Percentiles rank a stretch among this genome's conserved stretches.
Evolutionary conservation across 306 rosid genomes (phyloP).

Genomic region (Casuarina equisetifolia): DNA sequence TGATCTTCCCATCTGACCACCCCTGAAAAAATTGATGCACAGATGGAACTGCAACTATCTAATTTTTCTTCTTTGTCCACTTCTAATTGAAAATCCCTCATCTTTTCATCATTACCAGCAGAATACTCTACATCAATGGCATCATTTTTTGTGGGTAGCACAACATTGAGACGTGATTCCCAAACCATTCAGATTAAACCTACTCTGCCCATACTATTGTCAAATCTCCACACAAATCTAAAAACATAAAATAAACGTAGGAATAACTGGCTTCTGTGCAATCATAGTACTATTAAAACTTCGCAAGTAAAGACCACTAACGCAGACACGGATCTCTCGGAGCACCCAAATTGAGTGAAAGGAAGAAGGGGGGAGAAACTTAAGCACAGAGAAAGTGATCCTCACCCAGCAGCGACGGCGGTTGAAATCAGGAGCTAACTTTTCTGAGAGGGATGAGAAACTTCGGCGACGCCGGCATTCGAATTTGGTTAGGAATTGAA

Average conservation of each 20-base stretch:
- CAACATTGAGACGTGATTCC: too few relatives aligned
- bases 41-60: too few relatives aligned
- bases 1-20: background rate
- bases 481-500: too few relatives aligned
- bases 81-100: too few relatives aligned
- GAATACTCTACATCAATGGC: too few relatives aligned
- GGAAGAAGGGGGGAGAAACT: too few relatives aligned
- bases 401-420: background rate
- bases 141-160: too few relatives aligned
- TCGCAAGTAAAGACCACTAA: background rate
- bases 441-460: background rate
- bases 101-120: too few relatives aligned
- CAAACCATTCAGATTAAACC: too few relatives aligned
- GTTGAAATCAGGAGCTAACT: background rate
- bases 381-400: background rate
- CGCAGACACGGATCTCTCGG: background rate
- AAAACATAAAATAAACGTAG: background rate
- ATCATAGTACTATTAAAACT: too few relatives aligned
- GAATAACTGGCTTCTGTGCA: background rate
- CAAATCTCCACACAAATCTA: background rate
- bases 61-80: too few relatives aligned
- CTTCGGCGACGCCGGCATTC: background rate
- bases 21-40: background rate
- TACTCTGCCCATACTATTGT: background rate
- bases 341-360: background rate